phyloP scores from a whole-genome alignment of 257 asterid genomes.

The Plantago ovata region DNA sequence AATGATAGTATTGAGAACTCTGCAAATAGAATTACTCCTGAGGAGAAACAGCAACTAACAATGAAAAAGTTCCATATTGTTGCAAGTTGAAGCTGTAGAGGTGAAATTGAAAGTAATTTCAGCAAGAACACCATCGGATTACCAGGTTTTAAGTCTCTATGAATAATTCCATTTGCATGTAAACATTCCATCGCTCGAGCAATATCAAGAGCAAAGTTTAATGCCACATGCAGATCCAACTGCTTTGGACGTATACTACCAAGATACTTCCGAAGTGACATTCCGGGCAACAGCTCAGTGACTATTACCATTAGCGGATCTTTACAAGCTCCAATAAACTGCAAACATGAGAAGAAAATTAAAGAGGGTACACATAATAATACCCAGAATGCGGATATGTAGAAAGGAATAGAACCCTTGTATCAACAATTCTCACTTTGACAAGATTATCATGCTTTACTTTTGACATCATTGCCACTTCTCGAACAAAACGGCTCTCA shows the following conservation, averaged over 20 bases:
- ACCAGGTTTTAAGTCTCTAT: constrained; percentile 98
- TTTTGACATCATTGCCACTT: constrained; percentile 89
- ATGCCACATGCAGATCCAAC: constrained; percentile 67
- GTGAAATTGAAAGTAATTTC: constrained; percentile 19
- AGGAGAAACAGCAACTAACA: too few relatives aligned
- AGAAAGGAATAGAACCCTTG: not conserved
- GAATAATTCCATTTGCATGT: constrained; percentile 93
- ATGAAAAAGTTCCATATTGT: too few relatives aligned
- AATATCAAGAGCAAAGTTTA: constrained; percentile 82
- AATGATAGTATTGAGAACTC: constrained; percentile 13
- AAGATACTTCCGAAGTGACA: constrained; percentile 92
- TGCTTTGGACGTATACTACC: constrained; percentile 72
- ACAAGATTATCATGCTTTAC: constrained; percentile 94
- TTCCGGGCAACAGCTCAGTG: constrained; percentile 87
- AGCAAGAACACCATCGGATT: constrained; percentile 33
- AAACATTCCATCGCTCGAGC: constrained; percentile 93
- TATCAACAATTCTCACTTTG: constrained; percentile 45
- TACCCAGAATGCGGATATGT: not conserved
- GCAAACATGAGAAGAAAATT: constrained; percentile 25
- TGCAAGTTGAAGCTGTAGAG: too few relatives aligned
- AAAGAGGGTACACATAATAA: not conserved
- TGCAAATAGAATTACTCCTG: too few relatives aligned
- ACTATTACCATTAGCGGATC: constrained; percentile 98
- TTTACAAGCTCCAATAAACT: constrained; percentile 98
- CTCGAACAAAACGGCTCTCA: constrained; percentile 82